These are phyloP conservation scores for Margaritispora aquatica DNA, from an alignment of 495 filamentous ascomycete species.

Conservation along the genomic window DNA sequence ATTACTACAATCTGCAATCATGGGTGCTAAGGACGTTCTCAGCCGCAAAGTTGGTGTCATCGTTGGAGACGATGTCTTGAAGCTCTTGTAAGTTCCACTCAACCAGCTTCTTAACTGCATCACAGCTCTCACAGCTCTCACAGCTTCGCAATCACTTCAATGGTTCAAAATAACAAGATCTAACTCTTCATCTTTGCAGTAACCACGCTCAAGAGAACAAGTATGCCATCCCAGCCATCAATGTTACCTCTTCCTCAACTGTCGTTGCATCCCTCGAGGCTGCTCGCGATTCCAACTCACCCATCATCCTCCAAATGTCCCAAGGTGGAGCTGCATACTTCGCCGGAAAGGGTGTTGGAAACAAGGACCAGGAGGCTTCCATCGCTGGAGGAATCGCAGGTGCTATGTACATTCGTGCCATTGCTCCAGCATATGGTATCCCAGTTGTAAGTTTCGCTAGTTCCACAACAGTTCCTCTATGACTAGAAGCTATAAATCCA, in stretches of 20 bases:
- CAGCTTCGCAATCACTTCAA: too few relatives aligned
- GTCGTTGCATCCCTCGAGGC: slow-evolving; percentile 87
- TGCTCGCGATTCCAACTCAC: slow-evolving; percentile 79
- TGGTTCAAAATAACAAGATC: background rate
- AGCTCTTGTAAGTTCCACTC: slow-evolving; percentile 50
- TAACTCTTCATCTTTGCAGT: slow-evolving; percentile 13
- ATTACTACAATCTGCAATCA: slow-evolving; percentile 34
- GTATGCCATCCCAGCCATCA: slow-evolving; percentile 90
- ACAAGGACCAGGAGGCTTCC: slow-evolving; percentile 79
- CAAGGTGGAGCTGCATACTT: slow-evolving; percentile 95
- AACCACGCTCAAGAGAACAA: slow-evolving; percentile 75
- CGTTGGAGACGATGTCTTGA: slow-evolving; percentile 76
- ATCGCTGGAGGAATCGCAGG: slow-evolving; percentile 82
- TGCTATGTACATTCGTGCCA: slow-evolving; percentile 86
- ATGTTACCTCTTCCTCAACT: slow-evolving; percentile 89
- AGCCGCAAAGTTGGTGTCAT: slow-evolving; percentile 79
- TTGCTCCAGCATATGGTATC: slow-evolving; percentile 83
- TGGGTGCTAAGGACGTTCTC: slow-evolving; percentile 62
- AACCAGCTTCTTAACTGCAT: background rate
- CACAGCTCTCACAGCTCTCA: background rate
- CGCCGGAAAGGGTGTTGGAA: slow-evolving; percentile 86
- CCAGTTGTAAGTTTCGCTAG: slow-evolving; percentile 54
- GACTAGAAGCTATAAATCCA: too few relatives aligned
- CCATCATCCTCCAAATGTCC: slow-evolving; percentile 85
- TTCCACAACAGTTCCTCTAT: too few relatives aligned